phyloP scores from a whole-genome alignment of 1,284 basidiomycete species.

The Phlebopus sp. region DNA sequence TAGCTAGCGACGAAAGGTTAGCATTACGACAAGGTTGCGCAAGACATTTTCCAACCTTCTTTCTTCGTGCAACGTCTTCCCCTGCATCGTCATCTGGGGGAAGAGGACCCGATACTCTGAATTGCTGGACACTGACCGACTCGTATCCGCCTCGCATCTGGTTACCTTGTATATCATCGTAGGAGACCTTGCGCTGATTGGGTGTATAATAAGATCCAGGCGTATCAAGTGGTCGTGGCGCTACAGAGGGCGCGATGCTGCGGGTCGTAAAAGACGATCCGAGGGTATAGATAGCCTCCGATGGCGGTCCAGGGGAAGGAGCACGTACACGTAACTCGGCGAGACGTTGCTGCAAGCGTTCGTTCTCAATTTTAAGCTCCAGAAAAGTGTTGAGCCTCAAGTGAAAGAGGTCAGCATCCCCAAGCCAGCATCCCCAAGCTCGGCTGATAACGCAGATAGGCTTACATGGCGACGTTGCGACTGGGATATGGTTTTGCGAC shows the following conservation, averaged over 20 bases:
- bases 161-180: slow-evolving; percentile 15
- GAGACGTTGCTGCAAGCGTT: slow-evolving; percentile 57
- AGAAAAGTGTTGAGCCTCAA: slow-evolving; percentile 72
- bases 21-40: background rate
- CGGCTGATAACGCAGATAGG: slow-evolving; percentile 9
- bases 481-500: slow-evolving; percentile 78
- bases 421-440: slow-evolving; percentile 4
- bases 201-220: slow-evolving; percentile 14
- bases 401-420: slow-evolving; percentile 11
- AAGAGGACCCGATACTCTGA: slow-evolving; percentile 15
- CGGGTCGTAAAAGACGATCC: slow-evolving; percentile 14
- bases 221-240: slow-evolving; percentile 13
- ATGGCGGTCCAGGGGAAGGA: slow-evolving; percentile 18
- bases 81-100: slow-evolving; percentile 26
- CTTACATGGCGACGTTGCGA: slow-evolving; percentile 67
- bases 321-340: slow-evolving; percentile 38
- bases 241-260: slow-evolving; percentile 8
- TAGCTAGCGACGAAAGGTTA: slow-evolving; percentile 20
- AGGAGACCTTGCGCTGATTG: slow-evolving; percentile 11
- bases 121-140: slow-evolving; percentile 12
- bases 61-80: slow-evolving; percentile 31
- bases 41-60: slow-evolving; percentile 36
- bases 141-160: slow-evolving; percentile 23
- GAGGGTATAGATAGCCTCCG: slow-evolving; percentile 18
- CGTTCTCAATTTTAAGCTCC: slow-evolving; percentile 77